Conservation (phyloP, 2,329 filamentous ascomycete genomes). For the Claviceps monticola region DNA sequence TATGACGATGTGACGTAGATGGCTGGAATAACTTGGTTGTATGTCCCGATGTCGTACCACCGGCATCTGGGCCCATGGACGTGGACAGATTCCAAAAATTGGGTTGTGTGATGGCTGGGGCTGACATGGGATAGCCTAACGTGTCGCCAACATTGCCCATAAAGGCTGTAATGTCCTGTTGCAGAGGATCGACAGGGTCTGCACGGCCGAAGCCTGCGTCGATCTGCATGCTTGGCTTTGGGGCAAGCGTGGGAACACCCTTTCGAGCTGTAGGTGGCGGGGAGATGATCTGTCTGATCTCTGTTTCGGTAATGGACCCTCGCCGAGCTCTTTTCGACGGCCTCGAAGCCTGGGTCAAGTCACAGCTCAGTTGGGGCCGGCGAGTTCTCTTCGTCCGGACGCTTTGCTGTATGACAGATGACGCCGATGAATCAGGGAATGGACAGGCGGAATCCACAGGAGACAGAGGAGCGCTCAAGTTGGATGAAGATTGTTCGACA, state of each 20-base stretch:
- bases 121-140: conserved; percentile 48
- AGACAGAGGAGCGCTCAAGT: conserved; percentile 38
- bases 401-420: conserved; percentile 20
- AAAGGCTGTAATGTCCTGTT: conserved; percentile 34
- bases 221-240: conserved; percentile 44
- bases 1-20: conserved; percentile 26
- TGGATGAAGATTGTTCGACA: conserved; percentile 46
- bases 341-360: conserved; percentile 9
- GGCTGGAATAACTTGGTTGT: conserved; percentile 31
- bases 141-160: conserved; percentile 37
- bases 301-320: conserved; percentile 21
- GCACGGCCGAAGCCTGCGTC: conserved; percentile 38
- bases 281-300: conserved; percentile 38
- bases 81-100: conserved; percentile 45
- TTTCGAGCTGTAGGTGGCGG: conserved; percentile 46
- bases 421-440: conserved; percentile 43
- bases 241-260: conserved; percentile 39
- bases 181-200: conserved; percentile 34
- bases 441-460: conserved; percentile 45
- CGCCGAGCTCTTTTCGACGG: conserved; percentile 32
- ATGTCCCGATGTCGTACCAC: conserved; percentile 33
- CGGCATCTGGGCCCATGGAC: conserved; percentile 45
- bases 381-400: conserved; percentile 14
- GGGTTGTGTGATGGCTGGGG: conserved; percentile 30
- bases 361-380: conserved; percentile 15